Percentiles rank a stretch among this genome's conserved stretches.
These are phyloP conservation scores for Rhodotorula toruloides DNA, from an alignment of 768 basidiomycete genomes.

Conservation along the genomic window DNA sequence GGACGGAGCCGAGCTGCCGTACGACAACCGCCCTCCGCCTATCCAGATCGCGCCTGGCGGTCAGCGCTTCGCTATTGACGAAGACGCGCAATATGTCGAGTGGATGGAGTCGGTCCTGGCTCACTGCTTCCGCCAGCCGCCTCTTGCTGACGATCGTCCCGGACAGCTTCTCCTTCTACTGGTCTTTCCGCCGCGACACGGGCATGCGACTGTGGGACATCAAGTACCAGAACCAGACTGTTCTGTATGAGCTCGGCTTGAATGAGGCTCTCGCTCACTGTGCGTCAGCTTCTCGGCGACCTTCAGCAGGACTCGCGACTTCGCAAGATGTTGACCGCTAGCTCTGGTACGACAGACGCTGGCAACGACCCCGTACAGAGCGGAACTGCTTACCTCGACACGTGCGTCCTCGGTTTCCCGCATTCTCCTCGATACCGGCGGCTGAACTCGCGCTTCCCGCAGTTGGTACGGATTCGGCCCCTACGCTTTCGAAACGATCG, in stretches of 20 bases:
- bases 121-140: not conserved
- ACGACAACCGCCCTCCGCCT: slow-evolving; percentile 40
- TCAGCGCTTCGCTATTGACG: slow-evolving; percentile 42
- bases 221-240: slow-evolving; percentile 40
- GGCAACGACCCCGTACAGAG: slow-evolving; percentile 42
- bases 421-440: no score
- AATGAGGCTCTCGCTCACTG: slow-evolving; percentile 43
- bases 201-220: slow-evolving; percentile 42
- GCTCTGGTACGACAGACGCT: slow-evolving; percentile 3
- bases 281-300: no score
- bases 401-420: not conserved
- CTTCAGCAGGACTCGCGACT: no score
- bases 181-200: slow-evolving; percentile 41
- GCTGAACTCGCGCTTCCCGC: no score
- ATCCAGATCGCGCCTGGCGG: slow-evolving; percentile 40
- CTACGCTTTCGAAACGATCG: slow-evolving; percentile 44
- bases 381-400: slow-evolving; percentile 38
- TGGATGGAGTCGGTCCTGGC: slow-evolving; percentile 36
- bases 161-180: slow-evolving; percentile 40
- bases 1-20: slow-evolving; percentile 26
- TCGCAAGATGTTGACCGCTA: not conserved
- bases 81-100: slow-evolving; percentile 38
- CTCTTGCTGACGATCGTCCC: not conserved
- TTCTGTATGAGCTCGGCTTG: slow-evolving; percentile 43
- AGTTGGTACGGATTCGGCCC: slow-evolving; percentile 35